Percentiles rank a stretch among this genome's conserved stretches.
Evolutionary conservation across 352 stramenopile species (phyloP).

Genomic region (Globisporangium spinosum): DNA sequence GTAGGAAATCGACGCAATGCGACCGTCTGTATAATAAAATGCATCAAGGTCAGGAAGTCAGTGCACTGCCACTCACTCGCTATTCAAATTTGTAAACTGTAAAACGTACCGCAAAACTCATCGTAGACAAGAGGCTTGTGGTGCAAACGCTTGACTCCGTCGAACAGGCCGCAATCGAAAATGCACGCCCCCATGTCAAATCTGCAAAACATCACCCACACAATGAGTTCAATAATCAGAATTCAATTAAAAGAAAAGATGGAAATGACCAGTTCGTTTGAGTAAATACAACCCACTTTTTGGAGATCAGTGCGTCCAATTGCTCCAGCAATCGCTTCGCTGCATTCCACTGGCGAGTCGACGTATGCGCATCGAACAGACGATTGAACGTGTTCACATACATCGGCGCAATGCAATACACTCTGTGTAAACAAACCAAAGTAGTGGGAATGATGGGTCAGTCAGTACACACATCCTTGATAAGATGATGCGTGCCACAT

Average conservation of each 20-base stretch:
- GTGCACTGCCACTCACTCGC: no score
- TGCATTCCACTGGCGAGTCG: slow-evolving; percentile 59
- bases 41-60: neutral
- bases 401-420: slow-evolving; percentile 74
- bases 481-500: neutral
- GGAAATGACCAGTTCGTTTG: neutral
- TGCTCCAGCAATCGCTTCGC: slow-evolving; percentile 73
- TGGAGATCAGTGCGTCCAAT: slow-evolving; percentile 57
- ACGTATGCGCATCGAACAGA: slow-evolving; percentile 60
- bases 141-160: slow-evolving; percentile 77
- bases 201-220: slow-evolving; percentile 21
- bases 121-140: slow-evolving; percentile 81
- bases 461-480: neutral
- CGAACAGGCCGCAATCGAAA: slow-evolving; percentile 85
- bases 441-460: neutral
- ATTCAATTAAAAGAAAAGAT: neutral
- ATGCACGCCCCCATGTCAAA: slow-evolving; percentile 80
- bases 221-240: slow-evolving; percentile 1
- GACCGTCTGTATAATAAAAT: slow-evolving; percentile 43
- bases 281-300: slow-evolving; percentile 32
- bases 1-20: slow-evolving; percentile 78
- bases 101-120: slow-evolving; percentile 73
- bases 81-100: slow-evolving; percentile 1
- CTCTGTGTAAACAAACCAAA: slow-evolving; percentile 30
- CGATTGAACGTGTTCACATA: slow-evolving; percentile 79